Evolutionary conservation across 805 yeast species (phyloP).

Genomic region (Candida xyloterini): DNA sequence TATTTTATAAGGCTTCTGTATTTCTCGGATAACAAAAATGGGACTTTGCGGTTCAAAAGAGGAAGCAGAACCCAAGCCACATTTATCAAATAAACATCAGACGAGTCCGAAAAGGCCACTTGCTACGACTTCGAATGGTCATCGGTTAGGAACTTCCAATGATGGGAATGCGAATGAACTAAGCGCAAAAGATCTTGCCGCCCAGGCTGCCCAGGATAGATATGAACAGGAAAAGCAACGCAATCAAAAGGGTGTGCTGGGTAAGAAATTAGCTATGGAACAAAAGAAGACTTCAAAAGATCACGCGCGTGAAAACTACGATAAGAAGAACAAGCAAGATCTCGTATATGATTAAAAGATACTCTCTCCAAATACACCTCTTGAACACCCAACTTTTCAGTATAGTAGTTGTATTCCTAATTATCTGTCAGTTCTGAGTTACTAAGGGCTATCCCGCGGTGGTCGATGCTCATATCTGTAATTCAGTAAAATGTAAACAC

Average conservation of each 20-base stretch:
- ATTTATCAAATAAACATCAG: constrained; percentile 8
- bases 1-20: neutral
- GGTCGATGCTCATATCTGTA: too few relatives aligned
- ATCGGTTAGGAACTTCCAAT: constrained; percentile 2
- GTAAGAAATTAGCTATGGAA: constrained; percentile 25
- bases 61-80: constrained; percentile 1
- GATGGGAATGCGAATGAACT: constrained; percentile 1
- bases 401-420: too few relatives aligned
- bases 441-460: too few relatives aligned
- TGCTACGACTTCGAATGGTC: neutral
- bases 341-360: constrained; percentile 21
- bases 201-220: constrained; percentile 29
- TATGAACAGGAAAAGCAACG: constrained; percentile 14
- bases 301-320: constrained; percentile 24
- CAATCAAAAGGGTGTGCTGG: constrained; percentile 26
- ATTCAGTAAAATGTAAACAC: neutral
- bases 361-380: neutral
- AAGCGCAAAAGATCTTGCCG: constrained; percentile 28
- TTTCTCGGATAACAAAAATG: constrained; percentile 12
- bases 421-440: too few relatives aligned
- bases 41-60: constrained; percentile 30
- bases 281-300: constrained; percentile 25
- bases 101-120: neutral
- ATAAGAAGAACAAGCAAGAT: constrained; percentile 15
- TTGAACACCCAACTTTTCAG: too few relatives aligned